Conservation (phyloP, 2,329 filamentous ascomycete genomes). For the Epichloe gansuensis region DNA sequence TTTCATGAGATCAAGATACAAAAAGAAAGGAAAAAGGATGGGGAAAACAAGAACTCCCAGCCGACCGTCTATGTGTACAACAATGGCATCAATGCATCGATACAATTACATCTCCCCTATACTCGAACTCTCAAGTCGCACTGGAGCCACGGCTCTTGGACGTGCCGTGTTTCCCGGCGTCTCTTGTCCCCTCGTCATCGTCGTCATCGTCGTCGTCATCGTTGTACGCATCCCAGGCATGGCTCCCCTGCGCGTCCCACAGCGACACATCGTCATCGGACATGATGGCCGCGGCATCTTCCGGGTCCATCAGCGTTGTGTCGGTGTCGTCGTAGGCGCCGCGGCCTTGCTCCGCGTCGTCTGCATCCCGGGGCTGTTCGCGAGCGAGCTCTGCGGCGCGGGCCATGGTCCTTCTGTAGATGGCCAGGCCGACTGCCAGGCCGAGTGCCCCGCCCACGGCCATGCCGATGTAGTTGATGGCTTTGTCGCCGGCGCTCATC, state of each 20-base stretch:
- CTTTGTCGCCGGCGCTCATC: conserved; percentile 69
- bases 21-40: no score
- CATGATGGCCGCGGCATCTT: conserved; percentile 42
- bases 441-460: conserved; percentile 59
- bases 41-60: no score
- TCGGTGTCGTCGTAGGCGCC: conserved; percentile 33
- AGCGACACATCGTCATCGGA: conserved; percentile 47
- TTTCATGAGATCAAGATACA: no score
- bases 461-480: conserved; percentile 77
- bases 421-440: conserved; percentile 64
- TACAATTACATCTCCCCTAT: no score
- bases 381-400: conserved; percentile 46
- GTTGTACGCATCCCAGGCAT: conserved; percentile 21
- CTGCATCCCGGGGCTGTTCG: conserved; percentile 24
- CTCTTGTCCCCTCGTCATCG: not conserved
- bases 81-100: no score
- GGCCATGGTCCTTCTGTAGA: conserved; percentile 63
- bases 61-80: not conserved
- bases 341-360: conserved; percentile 20
- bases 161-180: not conserved
- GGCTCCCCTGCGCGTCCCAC: conserved; percentile 33
- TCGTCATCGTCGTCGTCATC: conserved; percentile 19
- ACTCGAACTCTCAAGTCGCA: not conserved
- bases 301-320: conserved; percentile 31
- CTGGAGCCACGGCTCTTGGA: not conserved